Evolutionary conservation across 768 basidiomycete species (phyloP), one percentile per base, ranked within the genome.

Genomic region (Tulasnella sp.): DNA sequence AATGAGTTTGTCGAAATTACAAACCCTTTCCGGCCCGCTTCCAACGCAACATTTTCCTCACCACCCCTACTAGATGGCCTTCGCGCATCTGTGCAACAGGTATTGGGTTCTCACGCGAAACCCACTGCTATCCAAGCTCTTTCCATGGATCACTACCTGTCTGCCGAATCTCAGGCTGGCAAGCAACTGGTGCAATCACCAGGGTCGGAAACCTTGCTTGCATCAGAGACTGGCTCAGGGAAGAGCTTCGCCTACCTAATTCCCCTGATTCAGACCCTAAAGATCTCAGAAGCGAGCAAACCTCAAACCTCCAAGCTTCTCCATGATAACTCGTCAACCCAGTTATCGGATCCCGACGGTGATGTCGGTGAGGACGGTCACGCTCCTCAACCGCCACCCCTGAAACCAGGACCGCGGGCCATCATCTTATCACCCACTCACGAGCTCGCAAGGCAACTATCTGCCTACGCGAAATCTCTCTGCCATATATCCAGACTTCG

Each of bases 241-340:
- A 93, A 93, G 67, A 89, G 84, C 2, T 75, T 92, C 25, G 90
- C 91, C 1, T 93, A 91, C 63, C 74, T 92, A 37, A 72, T 92
- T 4, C 90, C 90, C 0, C 64, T 92, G 48, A 70, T 93, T 1
- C 83, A 92, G 57, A 67, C 73, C 56, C 69, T 92, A 61, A 93
- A 93, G 63, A 61, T 67, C 42, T 68, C 74, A 2, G 88, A 92
- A 61, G 48, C 68, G 12, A 48, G 56, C 35, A 53, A 37, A 22
- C 20, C 37, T 6, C 31, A 31, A 33, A 37, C 57, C 19, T 12
- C 34, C 41, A n/a, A n/a, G n/a, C n/a, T n/a, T n/a, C n/a, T n/a
- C n/a, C n/a, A n/a, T n/a, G n/a, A n/a, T n/a, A n/a, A n/a, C n/a
- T n/a, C n/a, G n/a, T n/a, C n/a, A n/a, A n/a, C 22, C 13, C 42